Conservation (phyloP, 208 protist species). For the Herpetomonas samuelpessoai region DNA sequence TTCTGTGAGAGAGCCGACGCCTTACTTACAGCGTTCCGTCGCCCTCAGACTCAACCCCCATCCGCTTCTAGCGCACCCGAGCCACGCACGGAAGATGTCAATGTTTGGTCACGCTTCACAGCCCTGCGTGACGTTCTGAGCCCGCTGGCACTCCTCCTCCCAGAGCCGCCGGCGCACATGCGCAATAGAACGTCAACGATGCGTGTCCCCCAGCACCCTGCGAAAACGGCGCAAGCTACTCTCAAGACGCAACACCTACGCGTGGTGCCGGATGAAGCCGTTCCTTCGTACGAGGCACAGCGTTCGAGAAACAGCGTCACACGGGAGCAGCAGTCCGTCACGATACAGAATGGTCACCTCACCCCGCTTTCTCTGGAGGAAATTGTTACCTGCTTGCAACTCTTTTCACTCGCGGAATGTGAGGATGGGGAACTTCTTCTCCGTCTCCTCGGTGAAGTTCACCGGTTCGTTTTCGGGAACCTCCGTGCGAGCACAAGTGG, state of each 20-base stretch:
- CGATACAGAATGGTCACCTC: too few relatives aligned
- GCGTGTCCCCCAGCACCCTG: too few relatives aligned
- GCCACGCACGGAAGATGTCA: too few relatives aligned
- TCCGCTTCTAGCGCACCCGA: too few relatives aligned
- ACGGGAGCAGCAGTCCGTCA: too few relatives aligned
- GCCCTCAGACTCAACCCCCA: too few relatives aligned
- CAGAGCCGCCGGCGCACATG: slow-evolving; percentile 6
- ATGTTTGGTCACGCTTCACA: slow-evolving; percentile 13
- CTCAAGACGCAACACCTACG: not conserved
- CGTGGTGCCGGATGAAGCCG: slow-evolving; percentile 10
- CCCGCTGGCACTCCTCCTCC: slow-evolving; percentile 21
- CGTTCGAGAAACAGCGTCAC: too few relatives aligned
- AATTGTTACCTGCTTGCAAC: slow-evolving; percentile 39
- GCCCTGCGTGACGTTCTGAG: slow-evolving; percentile 23
- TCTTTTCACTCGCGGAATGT: slow-evolving; percentile 46
- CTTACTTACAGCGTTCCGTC: too few relatives aligned
- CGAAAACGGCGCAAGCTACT: too few relatives aligned
- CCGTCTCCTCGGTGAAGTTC: slow-evolving; percentile 51
- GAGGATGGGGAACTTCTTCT: slow-evolving; percentile 66
- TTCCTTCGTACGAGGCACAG: not conserved
- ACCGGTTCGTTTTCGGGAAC: slow-evolving; percentile 32
- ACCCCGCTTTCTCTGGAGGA: slow-evolving; percentile 46
- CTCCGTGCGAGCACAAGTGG: not conserved
- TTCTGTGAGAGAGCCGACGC: too few relatives aligned
- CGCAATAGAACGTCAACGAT: too few relatives aligned